Conservation (phyloP, 2,329 filamentous ascomycete species). For the Pseudocercospora fuligena region DNA sequence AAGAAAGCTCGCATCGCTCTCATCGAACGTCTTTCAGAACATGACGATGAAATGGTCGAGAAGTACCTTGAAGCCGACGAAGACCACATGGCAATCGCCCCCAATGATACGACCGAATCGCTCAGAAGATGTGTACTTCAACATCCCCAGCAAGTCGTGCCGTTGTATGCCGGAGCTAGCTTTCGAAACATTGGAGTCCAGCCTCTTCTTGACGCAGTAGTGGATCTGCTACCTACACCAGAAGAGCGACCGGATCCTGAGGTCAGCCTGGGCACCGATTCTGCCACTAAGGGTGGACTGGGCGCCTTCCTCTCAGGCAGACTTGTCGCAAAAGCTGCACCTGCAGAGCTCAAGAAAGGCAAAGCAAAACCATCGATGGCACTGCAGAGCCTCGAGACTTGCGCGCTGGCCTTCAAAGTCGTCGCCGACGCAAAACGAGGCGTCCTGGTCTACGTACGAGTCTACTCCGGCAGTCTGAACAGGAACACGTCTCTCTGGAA, state of each 20-base stretch:
- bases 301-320: constrained; percentile 50
- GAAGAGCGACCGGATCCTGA: constrained; percentile 78
- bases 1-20: constrained; percentile 76
- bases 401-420: constrained; percentile 85
- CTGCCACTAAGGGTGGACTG: constrained; percentile 57
- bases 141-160: constrained; percentile 74
- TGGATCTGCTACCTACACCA: constrained; percentile 85
- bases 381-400: constrained; percentile 68
- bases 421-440: constrained; percentile 85
- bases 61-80: constrained; percentile 78
- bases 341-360: constrained; percentile 37
- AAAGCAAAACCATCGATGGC: constrained; percentile 45
- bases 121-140: constrained; percentile 73
- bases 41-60: constrained; percentile 85
- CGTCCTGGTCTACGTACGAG: constrained; percentile 86
- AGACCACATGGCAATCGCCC: constrained; percentile 70
- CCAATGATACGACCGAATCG: constrained; percentile 70
- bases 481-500: constrained; percentile 82
- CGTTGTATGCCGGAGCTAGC: constrained; percentile 88
- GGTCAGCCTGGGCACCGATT: constrained; percentile 65
- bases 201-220: constrained; percentile 84
- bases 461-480: constrained; percentile 82
- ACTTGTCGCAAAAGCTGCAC: constrained; percentile 25
- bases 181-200: constrained; percentile 94
- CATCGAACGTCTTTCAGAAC: constrained; percentile 82